Base-by-base conservation (phyloP, 2,329 filamentous ascomycete species). In the Tolypocladium ophioglossoides region DNA sequence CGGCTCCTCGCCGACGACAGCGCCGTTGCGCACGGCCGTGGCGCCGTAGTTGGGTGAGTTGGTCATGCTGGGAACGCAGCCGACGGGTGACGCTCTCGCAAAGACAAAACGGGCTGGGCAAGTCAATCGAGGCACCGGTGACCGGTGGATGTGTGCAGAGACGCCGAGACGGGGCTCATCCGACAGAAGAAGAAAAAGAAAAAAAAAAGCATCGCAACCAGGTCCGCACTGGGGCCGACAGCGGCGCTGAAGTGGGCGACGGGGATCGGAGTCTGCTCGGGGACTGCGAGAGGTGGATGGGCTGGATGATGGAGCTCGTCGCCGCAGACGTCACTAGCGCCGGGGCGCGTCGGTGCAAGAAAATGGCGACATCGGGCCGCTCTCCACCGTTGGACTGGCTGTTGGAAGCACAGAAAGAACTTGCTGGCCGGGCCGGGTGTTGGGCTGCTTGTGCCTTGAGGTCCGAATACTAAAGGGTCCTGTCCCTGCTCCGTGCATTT, bases 1-100 rank as follows among this genome's bases (percentile, higher is more conserved):
- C 58, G 65, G 63, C 54, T 65, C 61, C 56, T 72, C 70, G 53
- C 35, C 51, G 41, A 16, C 34, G 39, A 10, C 50, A 2, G 22
- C 5, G 38, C 50, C 24, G 20, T 35, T 50, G 48, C 32, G 22
- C 5, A 12, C 11, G 22, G 40, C 40, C 40, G 22, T 16, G 11
- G 40, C 40, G 24, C 16, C 27, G 44, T 47, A 12, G 44, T 7
- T 11, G 44, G 24, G 27, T 9, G 44, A 4, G 24, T n/a, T 32
- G 44, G 16, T 32, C 44, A 47, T 47, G 24, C 9, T 9, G 27
- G 10, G n/a, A 10, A 22, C 10, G n/a, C 38, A 1, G 8, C 11
- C 2, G 35, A 8, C 2, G 22, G 20, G 5, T 41, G 12, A 16
- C 39, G 2, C 40, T 27, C 40, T 16, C 24, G 24, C 41, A 16